Evolutionary conservation across 805 yeast genomes (phyloP), one percentile per base, ranked within the genome.

Genomic region (Nakazawaea ambrosiae): DNA sequence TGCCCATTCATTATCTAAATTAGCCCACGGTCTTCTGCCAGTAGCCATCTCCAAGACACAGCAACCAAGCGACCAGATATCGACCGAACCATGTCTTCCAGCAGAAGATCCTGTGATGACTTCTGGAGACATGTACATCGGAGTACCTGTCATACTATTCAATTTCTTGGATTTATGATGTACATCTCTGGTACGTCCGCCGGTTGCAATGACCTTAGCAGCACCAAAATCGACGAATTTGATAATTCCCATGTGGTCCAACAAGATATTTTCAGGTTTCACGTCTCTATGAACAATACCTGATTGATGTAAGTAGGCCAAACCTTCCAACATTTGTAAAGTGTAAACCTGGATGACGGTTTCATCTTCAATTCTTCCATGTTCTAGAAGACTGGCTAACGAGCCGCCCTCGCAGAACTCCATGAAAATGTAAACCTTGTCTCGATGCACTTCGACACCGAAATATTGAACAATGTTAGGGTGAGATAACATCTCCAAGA

Each of bases 91-190:
- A 45, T 69, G 73, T 39, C 67, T 64, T 24, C 80, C 81, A 1
- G 70, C 53, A 1, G 69, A 58, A 5, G 73, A 67, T 2, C 97
- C 97, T 1, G 92, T 85, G 41, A 92, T 86, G 0, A 86, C 84
- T 52, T 92, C 98, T 0, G 98, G 98, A 0, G 97, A 87, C 97
- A 92, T 90, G 61, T 92, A 92, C 97, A 90, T 92, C 12, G 97
- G 97, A 0, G 98, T 92, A 27, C 98, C 98, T 2, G 95, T 79
- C 66, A 83, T 70, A 20, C 73, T 64, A 41, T 63, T 66, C 43
- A 58, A 48, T 37, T 60, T 64, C 37, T 57, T 50, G 18, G 43
- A 34, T 3, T 33, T 37, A 10, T 34, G 23, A 16, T 34, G 38
- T 31, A 20, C 34, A 28, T 37, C 39, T 25, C 27, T 38, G 18